Evolutionary conservation across 148 eudicot genomes (phyloP).

Genomic region (Chenopodium berlandieri): DNA sequence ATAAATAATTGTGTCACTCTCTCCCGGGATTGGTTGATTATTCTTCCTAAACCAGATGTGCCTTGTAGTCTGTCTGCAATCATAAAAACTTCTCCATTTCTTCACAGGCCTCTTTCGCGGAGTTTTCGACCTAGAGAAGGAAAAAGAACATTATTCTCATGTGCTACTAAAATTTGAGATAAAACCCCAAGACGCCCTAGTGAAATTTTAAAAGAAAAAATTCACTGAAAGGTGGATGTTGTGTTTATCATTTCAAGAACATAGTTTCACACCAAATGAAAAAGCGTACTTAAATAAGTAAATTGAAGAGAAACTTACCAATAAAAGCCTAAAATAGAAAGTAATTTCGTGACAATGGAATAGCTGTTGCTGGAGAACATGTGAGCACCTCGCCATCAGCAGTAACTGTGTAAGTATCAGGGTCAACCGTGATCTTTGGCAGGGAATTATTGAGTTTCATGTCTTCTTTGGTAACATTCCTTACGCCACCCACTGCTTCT

Average conservation of each 20-base stretch:
- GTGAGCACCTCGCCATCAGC: slow-evolving; percentile 74
- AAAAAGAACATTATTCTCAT: too few species aligned
- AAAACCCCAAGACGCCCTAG: background rate
- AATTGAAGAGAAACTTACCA: slow-evolving; percentile 12
- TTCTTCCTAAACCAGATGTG: background rate
- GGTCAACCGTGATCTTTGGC: slow-evolving; percentile 75
- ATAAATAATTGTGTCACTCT: background rate
- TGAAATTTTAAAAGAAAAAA: background rate
- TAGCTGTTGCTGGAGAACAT: slow-evolving; percentile 68
- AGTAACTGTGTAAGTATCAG: slow-evolving; percentile 75
- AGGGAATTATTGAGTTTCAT: slow-evolving; percentile 93
- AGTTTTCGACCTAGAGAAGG: background rate
- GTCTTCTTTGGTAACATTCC: slow-evolving; percentile 70
- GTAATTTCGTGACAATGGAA: slow-evolving; percentile 85
- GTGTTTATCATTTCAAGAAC: background rate
- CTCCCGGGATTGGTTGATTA: background rate
- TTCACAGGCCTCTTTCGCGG: background rate
- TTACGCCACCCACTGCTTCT: slow-evolving; percentile 71
- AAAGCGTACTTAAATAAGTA: background rate
- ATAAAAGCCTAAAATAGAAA: slow-evolving; percentile 59
- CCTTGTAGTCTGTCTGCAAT: slow-evolving; percentile 2
- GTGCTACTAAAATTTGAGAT: background rate
- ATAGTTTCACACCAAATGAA: background rate
- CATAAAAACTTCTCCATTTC: slow-evolving; percentile 1
- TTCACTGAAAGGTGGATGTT: background rate